Base-by-base conservation (phyloP, 139 green algal genomes). In the Micromonas pusilla region DNA sequence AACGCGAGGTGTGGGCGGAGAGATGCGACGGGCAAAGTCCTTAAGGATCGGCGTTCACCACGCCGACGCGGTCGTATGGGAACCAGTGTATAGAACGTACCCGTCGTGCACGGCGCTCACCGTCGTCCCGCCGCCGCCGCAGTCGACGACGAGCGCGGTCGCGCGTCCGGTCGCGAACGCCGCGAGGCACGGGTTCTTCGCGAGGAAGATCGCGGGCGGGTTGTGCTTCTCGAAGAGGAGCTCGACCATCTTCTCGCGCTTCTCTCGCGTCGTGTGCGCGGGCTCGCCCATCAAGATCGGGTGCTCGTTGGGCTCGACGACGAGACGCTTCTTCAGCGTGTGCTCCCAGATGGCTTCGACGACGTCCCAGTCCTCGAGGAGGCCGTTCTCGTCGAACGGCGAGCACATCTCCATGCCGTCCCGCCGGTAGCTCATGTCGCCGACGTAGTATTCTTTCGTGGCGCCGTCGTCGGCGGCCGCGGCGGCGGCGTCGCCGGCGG, bases 51-150 rank as follows among this genome's bases (percentile, higher is more conserved):
- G n/a, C n/a, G n/a, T n/a, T n/a, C n/a, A n/a, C n/a, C n/a, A n/a
- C n/a, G n/a, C n/a, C n/a, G n/a, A n/a, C n/a, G n/a, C n/a, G n/a
- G n/a, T n/a, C n/a, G n/a, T n/a, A n/a, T n/a, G n/a, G n/a, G n/a
- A n/a, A n/a, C n/a, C n/a, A n/a, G n/a, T n/a, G n/a, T n/a, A n/a
- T n/a, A n/a, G n/a, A n/a, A n/a, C n/a, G 77, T 92, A 97, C 30
- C 94, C 94, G 65, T 98, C 94, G 52, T 97, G 90, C 31, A 98
- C 93, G 13, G 93, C 94, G 16, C 91, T 68, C 16, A 96, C 92
- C 91, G 91, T 87, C 76, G 80, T 78, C 20, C 31, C 28, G 3
- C 85, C 54, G 80, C 94, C 85, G 3, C 93, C 90, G 0, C 82
- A 70, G 79, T 97, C 94, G 26, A 98, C 88, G 21, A 98, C 91